Percentiles rank a stretch among this genome's conserved stretches.
Conservation (phyloP, 2,329 filamentous ascomycete species). For the Tolypocladium tundrense region DNA sequence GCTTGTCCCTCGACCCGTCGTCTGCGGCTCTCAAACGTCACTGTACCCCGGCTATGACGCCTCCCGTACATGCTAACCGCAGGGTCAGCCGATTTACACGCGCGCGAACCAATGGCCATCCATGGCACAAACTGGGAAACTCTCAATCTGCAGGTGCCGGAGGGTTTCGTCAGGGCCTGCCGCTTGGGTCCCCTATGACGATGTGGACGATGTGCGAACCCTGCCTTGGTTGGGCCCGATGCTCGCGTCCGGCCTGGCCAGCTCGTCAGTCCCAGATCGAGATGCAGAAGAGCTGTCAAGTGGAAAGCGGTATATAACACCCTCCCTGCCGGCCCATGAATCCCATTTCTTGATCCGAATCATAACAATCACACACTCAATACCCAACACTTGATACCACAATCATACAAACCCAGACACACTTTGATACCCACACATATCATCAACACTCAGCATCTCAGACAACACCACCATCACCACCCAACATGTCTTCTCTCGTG, state of each 20-base stretch:
- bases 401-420: neutral
- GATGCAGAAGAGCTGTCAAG: neutral
- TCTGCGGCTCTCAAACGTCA: neutral
- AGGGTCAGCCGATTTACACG: neutral
- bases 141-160: neutral
- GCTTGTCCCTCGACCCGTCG: neutral
- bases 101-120: neutral
- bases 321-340: neutral
- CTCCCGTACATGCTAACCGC: neutral
- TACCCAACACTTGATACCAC: neutral
- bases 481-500: conserved; percentile 45
- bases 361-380: neutral
- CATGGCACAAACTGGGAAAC: neutral
- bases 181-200: neutral
- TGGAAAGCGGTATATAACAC: neutral
- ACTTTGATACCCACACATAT: neutral
- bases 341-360: neutral
- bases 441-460: neutral
- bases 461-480: conserved; percentile 1
- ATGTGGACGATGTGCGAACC: neutral
- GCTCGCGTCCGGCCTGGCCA: neutral
- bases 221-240: neutral
- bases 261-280: neutral
- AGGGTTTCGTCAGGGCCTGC: neutral
- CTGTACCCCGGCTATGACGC: conserved; percentile 1